Percentiles rank a stretch among this genome's conserved stretches.
Conservation (phyloP, 2,329 filamentous ascomycete species). For the Calonectria multiphialidica region DNA sequence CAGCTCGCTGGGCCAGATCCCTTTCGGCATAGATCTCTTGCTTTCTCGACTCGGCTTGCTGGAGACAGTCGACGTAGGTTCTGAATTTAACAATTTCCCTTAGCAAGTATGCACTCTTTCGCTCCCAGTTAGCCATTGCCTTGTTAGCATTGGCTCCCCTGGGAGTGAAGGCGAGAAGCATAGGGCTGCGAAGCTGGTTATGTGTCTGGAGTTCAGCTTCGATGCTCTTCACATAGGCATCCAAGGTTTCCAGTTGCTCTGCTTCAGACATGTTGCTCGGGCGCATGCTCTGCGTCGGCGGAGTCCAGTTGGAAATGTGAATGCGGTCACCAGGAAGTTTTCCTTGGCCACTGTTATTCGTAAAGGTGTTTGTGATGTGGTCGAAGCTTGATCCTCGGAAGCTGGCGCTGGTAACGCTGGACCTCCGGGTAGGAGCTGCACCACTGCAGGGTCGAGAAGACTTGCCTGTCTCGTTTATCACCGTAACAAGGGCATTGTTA, state of each 20-base stretch:
- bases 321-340: conserved; percentile 88
- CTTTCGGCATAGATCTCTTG: conserved; percentile 77
- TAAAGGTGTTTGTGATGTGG: conserved; percentile 64
- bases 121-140: conserved; percentile 97
- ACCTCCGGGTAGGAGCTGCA: conserved; percentile 54
- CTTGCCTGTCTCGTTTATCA: conserved; percentile 62
- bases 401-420: conserved; percentile 64
- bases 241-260: conserved; percentile 83
- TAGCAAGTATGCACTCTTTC: conserved; percentile 91
- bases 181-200: conserved; percentile 87
- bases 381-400: conserved; percentile 72
- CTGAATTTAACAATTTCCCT: conserved; percentile 96
- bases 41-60: conserved; percentile 77
- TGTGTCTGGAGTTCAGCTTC: conserved; percentile 88
- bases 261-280: conserved; percentile 82
- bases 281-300: conserved; percentile 91
- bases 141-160: conserved; percentile 83
- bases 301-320: conserved; percentile 87
- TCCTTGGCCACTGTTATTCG: conserved; percentile 60
- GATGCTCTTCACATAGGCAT: conserved; percentile 84
- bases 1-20: conserved; percentile 62
- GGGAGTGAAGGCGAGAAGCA: conserved; percentile 90
- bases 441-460: conserved; percentile 65
- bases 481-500: conserved; percentile 66
- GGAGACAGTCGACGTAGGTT: conserved; percentile 91